phyloP scores from a whole-genome alignment of 495 filamentous ascomycete species.

The Amphirosellinia nigrospora region DNA sequence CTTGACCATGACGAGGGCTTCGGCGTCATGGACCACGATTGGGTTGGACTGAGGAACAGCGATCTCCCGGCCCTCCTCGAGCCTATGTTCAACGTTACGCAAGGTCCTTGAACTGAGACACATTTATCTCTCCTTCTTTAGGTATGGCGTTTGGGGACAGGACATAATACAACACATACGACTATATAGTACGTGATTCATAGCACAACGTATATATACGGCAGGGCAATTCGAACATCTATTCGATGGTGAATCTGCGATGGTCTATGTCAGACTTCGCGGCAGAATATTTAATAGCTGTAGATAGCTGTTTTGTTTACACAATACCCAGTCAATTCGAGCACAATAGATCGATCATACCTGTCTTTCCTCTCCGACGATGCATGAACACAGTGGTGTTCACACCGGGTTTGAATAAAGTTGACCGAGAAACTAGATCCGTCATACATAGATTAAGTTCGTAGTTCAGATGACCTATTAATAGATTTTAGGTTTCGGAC shows the following conservation, averaged over 20 bases:
- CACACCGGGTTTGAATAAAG: not conserved
- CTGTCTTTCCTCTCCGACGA: not conserved
- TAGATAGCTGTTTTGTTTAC: not conserved
- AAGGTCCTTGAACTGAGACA: conserved; percentile 42
- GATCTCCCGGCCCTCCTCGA: conserved; percentile 42
- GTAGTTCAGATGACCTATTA: not conserved
- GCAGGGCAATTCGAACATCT: too few species aligned
- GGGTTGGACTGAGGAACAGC: conserved; percentile 53
- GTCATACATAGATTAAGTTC: not conserved
- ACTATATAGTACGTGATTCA: not conserved
- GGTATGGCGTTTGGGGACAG: not conserved
- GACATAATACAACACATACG: not conserved
- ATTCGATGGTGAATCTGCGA: not conserved
- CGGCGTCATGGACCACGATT: conserved; percentile 51
- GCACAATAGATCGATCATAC: not conserved
- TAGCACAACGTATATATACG: not conserved
- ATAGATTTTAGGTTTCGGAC: not conserved
- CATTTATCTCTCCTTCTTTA: not conserved
- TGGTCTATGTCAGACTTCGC: not conserved
- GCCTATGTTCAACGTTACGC: conserved; percentile 51
- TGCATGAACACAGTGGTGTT: not conserved
- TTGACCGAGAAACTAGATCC: not conserved
- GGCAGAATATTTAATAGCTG: not conserved
- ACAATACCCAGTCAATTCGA: not conserved
- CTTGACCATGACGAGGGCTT: conserved; percentile 52